Evolutionary conservation across 2,329 filamentous ascomycete species (phyloP), one percentile per base, ranked within the genome.

Genomic region (Calonectria henricotiae): DNA sequence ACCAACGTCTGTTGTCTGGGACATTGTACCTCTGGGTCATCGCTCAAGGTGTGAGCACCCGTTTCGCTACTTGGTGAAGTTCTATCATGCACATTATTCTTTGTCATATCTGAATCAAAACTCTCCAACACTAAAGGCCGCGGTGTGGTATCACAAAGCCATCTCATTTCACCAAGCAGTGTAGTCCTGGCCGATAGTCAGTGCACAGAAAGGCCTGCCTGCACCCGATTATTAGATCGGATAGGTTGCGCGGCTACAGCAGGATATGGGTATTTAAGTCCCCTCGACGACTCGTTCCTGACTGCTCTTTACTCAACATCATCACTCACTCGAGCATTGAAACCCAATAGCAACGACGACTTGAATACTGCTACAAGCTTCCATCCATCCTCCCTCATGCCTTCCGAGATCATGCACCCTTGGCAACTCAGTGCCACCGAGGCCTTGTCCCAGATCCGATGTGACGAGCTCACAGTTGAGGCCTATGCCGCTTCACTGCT

Each of bases 401-500:
- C 63, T 27, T 15, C 61, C 11, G 23, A 62, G 44, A 54, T 30
- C 39, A 54, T 63, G 30, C 55, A 77, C 54, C 70, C 67, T 8
- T 79, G 78, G 73, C 66, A 65, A 8, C 69, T 81, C 7, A 88
- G 84, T 1, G 87, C 87, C n/a, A 83, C 81, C 1, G 77, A 88
- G 74, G 84, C 79, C 1, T 73, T 84, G 8, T 73, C 79, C 8
- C 79, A 81, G 32, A 82, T 88, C 60, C 80, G 79, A 43, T 75
- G 77, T 12, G 84, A 84, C 12, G 78, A 83, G 1, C 76, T 89
- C 3, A 87, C 85, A 0, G 85, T 89, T 0, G 84, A 86, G 73
- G 76, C 83, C 6, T 89, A 89, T 72, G 86, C 85, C 3, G 78
- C 76, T 20, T 86, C 87, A 0, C 79, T 89, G 0, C 81, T 89